phyloP scores from a whole-genome alignment of 192 early-diverging fungal genomes.

The Linderina pennispora region DNA sequence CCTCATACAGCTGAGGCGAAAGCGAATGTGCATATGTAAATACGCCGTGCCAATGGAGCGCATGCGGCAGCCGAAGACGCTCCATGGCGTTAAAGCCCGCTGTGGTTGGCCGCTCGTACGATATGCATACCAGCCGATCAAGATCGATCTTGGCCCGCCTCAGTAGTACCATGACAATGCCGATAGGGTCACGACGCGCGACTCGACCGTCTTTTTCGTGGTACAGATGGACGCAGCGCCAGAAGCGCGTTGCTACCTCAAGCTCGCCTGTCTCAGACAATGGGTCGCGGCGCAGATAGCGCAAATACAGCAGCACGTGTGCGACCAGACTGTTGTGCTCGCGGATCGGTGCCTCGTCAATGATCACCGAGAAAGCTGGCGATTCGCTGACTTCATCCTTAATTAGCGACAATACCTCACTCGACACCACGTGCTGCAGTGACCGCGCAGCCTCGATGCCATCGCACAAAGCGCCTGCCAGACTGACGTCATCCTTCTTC shows the following conservation, averaged over 20 bases:
- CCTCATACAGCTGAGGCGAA: slow-evolving; percentile 43
- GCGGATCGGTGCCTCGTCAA: slow-evolving; percentile 42
- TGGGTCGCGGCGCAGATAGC: slow-evolving; percentile 33
- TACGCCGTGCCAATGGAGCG: slow-evolving; percentile 36
- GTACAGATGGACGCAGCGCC: slow-evolving; percentile 45
- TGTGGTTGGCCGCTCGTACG: slow-evolving; percentile 34
- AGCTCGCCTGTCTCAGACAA: slow-evolving; percentile 15
- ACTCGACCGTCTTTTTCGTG: slow-evolving; percentile 22
- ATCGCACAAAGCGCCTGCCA: slow-evolving; percentile 23
- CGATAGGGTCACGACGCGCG: slow-evolving; percentile 26
- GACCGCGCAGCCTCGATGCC: slow-evolving; percentile 25
- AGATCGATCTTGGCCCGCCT: slow-evolving; percentile 35
- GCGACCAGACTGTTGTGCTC: slow-evolving; percentile 47
- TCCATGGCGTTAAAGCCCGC: slow-evolving; percentile 25
- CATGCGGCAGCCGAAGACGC: slow-evolving; percentile 25
- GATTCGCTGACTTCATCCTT: slow-evolving; percentile 48
- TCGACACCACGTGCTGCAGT: slow-evolving; percentile 46
- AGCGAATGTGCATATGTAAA: slow-evolving; percentile 37
- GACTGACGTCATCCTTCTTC: slow-evolving; percentile 8
- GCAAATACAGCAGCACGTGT: slow-evolving; percentile 37
- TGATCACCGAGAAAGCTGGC: slow-evolving; percentile 42
- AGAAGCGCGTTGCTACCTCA: slow-evolving; percentile 42
- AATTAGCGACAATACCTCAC: slow-evolving; percentile 40
- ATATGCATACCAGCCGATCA: slow-evolving; percentile 37
- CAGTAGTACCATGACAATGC: slow-evolving; percentile 30